Conservation (phyloP, 1,284 basidiomycete species). For the Laetiporus sulphureus region DNA sequence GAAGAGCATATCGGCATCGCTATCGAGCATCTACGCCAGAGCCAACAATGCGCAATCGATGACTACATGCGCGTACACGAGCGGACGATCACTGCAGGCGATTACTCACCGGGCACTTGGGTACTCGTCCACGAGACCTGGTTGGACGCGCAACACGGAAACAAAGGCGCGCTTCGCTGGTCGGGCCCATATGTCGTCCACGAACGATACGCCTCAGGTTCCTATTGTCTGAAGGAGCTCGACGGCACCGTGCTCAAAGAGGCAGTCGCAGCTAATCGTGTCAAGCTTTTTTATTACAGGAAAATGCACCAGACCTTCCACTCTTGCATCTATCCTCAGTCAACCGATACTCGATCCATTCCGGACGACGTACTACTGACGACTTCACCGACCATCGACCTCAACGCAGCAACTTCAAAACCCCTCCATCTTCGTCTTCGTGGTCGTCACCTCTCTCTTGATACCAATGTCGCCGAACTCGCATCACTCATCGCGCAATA, state of each 20-base stretch:
- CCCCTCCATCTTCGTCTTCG: not conserved
- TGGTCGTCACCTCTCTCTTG: not conserved
- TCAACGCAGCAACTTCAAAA: no score
- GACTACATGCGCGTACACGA: constrained; percentile 17
- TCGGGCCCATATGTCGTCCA: constrained; percentile 26
- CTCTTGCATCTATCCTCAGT: not conserved
- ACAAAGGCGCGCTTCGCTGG: constrained; percentile 22
- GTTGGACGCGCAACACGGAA: constrained; percentile 23
- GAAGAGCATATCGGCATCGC: constrained; percentile 13
- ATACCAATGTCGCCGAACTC: not conserved
- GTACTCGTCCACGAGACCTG: constrained; percentile 25
- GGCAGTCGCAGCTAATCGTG: constrained; percentile 15
- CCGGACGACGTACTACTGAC: not conserved
- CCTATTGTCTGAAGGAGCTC: constrained; percentile 21
- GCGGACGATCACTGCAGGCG: constrained; percentile 8
- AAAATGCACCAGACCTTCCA: constrained; percentile 17
- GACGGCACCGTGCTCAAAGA: constrained; percentile 19
- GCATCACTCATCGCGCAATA: not conserved
- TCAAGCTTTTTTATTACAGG: constrained; percentile 24
- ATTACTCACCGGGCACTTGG: constrained; percentile 19
- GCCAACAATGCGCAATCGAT: constrained; percentile 17
- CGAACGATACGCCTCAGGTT: constrained; percentile 7
- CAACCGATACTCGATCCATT: not conserved
- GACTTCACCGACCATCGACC: no score
- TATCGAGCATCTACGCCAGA: constrained; percentile 7